These are phyloP conservation scores for Albizia julibrissin DNA, from an alignment of 306 rosid species.

Conservation along the genomic window DNA sequence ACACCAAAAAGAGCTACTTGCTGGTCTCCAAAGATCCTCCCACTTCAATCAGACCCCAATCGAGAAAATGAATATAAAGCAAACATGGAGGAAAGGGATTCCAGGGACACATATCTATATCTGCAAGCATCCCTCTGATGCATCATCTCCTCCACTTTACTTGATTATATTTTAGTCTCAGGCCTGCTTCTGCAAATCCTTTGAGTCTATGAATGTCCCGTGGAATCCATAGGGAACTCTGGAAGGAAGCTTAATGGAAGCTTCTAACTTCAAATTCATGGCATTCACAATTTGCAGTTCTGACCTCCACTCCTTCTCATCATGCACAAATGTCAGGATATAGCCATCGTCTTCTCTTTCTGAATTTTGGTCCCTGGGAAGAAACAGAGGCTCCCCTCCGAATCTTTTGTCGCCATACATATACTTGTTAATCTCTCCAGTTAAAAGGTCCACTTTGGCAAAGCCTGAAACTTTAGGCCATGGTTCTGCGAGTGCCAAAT, in stretches of 20 bases:
- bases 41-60: conserved; percentile 34
- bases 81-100: conserved; percentile 40
- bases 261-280: conserved; percentile 62
- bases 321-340: conserved; percentile 81
- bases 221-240: conserved; percentile 96
- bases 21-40: conserved; percentile 57
- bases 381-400: conserved; percentile 93
- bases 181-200: conserved; percentile 64
- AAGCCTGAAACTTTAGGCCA: conserved; percentile 98
- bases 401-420: conserved; percentile 65
- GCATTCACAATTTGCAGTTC: conserved; percentile 79
- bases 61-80: not conserved
- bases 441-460: conserved; percentile 72
- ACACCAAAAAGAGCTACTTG: conserved; percentile 69
- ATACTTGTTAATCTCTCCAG: conserved; percentile 55
- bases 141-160: conserved; percentile 49
- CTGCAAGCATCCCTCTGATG: conserved; percentile 74
- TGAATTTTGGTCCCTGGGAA: conserved; percentile 49
- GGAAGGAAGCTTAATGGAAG: conserved; percentile 73
- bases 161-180: conserved; percentile 14
- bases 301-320: conserved; percentile 82
- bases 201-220: conserved; percentile 76
- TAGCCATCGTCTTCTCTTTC: conserved; percentile 78
- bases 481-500: conserved; percentile 85
- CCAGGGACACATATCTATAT: conserved; percentile 70